Percentiles rank a stretch among this genome's conserved stretches.
phyloP scores from a whole-genome alignment of 2,329 filamentous ascomycete species.

The Microdochium trichocladiopsis region DNA sequence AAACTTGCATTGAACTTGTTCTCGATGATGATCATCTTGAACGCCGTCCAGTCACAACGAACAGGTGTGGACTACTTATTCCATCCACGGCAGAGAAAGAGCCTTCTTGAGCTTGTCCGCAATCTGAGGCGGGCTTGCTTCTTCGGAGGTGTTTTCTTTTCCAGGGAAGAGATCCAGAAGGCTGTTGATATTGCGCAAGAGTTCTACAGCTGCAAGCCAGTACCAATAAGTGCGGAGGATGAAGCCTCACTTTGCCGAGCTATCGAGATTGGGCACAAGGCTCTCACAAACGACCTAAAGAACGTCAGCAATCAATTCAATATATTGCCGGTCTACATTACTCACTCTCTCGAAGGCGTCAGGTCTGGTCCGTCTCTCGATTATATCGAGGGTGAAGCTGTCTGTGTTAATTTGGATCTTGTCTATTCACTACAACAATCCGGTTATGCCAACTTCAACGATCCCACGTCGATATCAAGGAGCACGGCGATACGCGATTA shows the following conservation, averaged over 20 bases:
- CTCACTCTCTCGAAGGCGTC: too few relatives aligned
- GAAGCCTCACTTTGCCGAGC: slow-evolving; percentile 52
- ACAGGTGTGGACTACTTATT: slow-evolving; percentile 85
- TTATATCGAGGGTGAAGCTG: too few relatives aligned
- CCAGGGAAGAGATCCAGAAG: slow-evolving; percentile 50
- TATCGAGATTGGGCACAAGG: too few relatives aligned
- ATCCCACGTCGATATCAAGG: too few relatives aligned
- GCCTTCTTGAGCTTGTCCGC: slow-evolving; percentile 60
- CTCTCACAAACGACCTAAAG: too few relatives aligned
- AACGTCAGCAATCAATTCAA: too few relatives aligned
- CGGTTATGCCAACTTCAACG: too few relatives aligned
- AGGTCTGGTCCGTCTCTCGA: too few relatives aligned
- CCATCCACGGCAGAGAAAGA: slow-evolving; percentile 63
- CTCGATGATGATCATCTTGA: slow-evolving; percentile 75
- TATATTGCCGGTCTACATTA: too few relatives aligned
- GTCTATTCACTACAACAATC: too few relatives aligned
- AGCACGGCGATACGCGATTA: too few relatives aligned
- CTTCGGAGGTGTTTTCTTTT: slow-evolving; percentile 74
- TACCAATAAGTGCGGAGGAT: slow-evolving; percentile 56
- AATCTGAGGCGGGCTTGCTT: slow-evolving; percentile 86
- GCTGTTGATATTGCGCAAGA: slow-evolving; percentile 58
- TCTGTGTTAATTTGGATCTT: too few relatives aligned
- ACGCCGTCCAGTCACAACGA: slow-evolving; percentile 81
- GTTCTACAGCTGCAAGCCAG: slow-evolving; percentile 58
- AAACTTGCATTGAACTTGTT: slow-evolving; percentile 79